phyloP scores from a whole-genome alignment of 2,329 filamentous ascomycete genomes.

The Exophiala sideris region DNA sequence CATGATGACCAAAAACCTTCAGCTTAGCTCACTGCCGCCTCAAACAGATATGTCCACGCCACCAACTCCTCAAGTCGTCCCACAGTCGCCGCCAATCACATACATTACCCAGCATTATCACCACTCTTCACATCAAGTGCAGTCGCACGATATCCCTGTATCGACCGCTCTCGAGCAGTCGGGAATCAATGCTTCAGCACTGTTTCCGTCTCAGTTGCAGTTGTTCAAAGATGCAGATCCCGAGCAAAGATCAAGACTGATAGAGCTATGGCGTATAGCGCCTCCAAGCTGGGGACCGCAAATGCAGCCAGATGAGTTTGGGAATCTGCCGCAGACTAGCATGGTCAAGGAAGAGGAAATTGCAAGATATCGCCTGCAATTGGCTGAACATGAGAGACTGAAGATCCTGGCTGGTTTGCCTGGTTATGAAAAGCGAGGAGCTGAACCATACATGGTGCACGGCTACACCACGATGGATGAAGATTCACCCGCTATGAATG shows the following conservation, averaged over 20 bases:
- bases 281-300: conserved; percentile 62
- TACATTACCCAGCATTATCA: conserved; percentile 84
- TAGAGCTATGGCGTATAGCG: conserved; percentile 82
- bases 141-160: conserved; percentile 50
- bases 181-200: conserved; percentile 64
- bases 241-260: conserved; percentile 68
- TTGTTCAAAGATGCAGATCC: conserved; percentile 74
- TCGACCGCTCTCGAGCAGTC: conserved; percentile 46
- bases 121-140: conserved; percentile 67
- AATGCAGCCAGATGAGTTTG: conserved; percentile 55
- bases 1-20: conserved; percentile 75
- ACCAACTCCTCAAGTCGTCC: conserved; percentile 29
- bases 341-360: conserved; percentile 54
- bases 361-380: conserved; percentile 59
- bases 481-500: no score
- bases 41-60: conserved; percentile 34
- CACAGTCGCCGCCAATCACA: conserved; percentile 50
- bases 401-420: conserved; percentile 42
- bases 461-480: conserved; percentile 57
- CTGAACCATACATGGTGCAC: conserved; percentile 79
- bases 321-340: conserved; percentile 55
- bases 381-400: conserved; percentile 37
- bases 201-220: conserved; percentile 71
- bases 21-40: conserved; percentile 46
- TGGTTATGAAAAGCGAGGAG: conserved; percentile 40